Evolutionary conservation across 306 rosid genomes (phyloP), one percentile per base, ranked within the genome.

Genomic region (Macrotyloma uniflorum): DNA sequence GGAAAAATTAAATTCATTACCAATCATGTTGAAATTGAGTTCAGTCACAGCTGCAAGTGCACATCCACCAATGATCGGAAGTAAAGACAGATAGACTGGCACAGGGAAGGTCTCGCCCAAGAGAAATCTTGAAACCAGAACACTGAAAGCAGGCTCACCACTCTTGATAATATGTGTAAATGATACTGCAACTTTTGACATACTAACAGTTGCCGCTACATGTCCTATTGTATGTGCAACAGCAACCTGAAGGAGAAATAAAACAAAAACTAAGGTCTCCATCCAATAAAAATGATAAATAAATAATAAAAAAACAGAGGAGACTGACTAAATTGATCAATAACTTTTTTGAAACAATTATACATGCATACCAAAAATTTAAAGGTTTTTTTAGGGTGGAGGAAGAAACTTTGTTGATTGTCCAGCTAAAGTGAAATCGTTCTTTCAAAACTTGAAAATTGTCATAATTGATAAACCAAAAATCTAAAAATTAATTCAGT

Each of bases 111-210:
- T 85, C 85, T 95, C 99, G 4, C 99, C 99, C 85, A 95, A 83
- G 79, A 95, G 23, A 72, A 95, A 80, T 80, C 97, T 91, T 0
- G 99, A 95, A 79, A 95, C 99, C 88, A 95, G 74, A 18, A 92
- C 99, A 66, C 94, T 95, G 20, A 95, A 95, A 73, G 99, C 99
- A 77, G 99, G 99, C 82, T 95, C 99, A 57, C 99, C 99, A 83
- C 99, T 95, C 91, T 95, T 95, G 88, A 95, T 95, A 69, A 95
- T 95, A 81, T 95, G 99, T 13, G 99, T 95, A 86, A 95, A 95
- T 22, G 99, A 95, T 43, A 95, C 99, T 5, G 98, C 99, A 83
- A 95, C 99, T 90, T 95, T 95, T 28, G 99, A 95, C 99, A 95
- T 92, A 68, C 99, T 95, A 78, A 95, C 99, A 0, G 98, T 95